phyloP scores from a whole-genome alignment of 2,329 filamentous ascomycete species.

The Cladosporium velox region DNA sequence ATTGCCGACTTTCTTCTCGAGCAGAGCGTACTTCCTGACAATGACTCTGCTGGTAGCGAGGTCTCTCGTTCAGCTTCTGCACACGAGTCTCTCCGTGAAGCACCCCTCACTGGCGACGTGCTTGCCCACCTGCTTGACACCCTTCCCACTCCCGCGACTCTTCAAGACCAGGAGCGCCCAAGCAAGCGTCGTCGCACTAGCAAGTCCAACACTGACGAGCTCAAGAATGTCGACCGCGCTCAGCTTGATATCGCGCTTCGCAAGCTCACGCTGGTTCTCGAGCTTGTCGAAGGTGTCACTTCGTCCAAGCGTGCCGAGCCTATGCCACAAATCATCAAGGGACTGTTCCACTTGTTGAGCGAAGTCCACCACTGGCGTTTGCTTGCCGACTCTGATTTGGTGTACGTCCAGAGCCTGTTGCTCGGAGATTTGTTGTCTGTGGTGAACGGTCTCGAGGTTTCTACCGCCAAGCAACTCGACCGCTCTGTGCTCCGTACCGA shows the following conservation, averaged over 20 bases:
- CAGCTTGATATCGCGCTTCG: constrained; percentile 69
- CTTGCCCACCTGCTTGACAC: constrained; percentile 72
- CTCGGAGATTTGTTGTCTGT: constrained; percentile 81
- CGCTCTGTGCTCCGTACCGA: constrained; percentile 81
- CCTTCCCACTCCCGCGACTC: constrained; percentile 70
- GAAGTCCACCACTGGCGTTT: constrained; percentile 83
- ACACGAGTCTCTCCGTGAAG: constrained; percentile 69
- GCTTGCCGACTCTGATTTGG: constrained; percentile 80
- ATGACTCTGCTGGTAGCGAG: constrained; percentile 24
- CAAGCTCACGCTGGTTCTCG: constrained; percentile 82
- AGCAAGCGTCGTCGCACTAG: constrained; percentile 80
- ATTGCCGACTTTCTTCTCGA: constrained; percentile 66
- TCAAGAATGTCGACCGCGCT: constrained; percentile 62
- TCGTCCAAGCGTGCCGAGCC: constrained; percentile 71
- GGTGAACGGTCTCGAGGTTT: constrained; percentile 70
- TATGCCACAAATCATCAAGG: constrained; percentile 68
- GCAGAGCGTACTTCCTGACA: constrained; percentile 42
- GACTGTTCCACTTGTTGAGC: constrained; percentile 80
- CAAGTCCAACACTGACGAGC: constrained; percentile 56
- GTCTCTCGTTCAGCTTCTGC: constrained; percentile 55
- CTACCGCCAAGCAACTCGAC: constrained; percentile 58
- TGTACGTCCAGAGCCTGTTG: constrained; percentile 84
- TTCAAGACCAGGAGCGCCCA: constrained; percentile 70
- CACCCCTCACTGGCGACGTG: constrained; percentile 72
- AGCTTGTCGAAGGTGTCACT: constrained; percentile 70